Conservation (phyloP, 768 basidiomycete genomes). For the Psilocybe tampanensis region DNA sequence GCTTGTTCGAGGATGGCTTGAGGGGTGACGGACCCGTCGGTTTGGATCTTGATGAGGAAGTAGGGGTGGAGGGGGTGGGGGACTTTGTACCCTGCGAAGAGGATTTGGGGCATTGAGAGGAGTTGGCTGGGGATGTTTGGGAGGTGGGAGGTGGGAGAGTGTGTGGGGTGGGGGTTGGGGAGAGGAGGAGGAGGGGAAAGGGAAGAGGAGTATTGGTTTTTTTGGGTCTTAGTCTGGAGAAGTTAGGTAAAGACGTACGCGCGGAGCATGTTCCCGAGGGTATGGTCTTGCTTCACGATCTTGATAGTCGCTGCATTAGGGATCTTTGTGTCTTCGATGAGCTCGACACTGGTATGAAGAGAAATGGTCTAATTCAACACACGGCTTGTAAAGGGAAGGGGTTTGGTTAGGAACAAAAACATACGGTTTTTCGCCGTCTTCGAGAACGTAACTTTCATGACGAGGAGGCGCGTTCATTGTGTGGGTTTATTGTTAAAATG, state of each 20-base stretch:
- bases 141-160: no score
- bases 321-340: conserved; percentile 95
- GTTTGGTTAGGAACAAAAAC: no score
- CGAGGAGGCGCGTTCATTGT: conserved; percentile 94
- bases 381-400: not conserved
- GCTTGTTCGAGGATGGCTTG: conserved; percentile 83
- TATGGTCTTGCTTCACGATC: conserved; percentile 96
- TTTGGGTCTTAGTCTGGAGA: no score
- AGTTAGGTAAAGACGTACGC: conserved; percentile 63
- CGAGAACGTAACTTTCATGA: conserved; percentile 87
- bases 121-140: no score
- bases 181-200: no score
- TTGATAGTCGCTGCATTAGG: conserved; percentile 97
- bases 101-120: conserved; percentile 80
- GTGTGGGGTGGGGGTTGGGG: no score
- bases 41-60: conserved; percentile 95
- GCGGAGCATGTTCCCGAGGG: conserved; percentile 94
- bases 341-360: conserved; percentile 64
- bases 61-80: conserved; percentile 95
- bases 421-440: conserved; percentile 93
- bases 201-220: no score
- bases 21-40: conserved; percentile 85
- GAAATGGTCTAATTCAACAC: conserved; percentile 1
- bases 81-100: conserved; percentile 98
- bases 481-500: no score